Conservation (phyloP, 139 green algal species). For the Gonium pectorale region DNA sequence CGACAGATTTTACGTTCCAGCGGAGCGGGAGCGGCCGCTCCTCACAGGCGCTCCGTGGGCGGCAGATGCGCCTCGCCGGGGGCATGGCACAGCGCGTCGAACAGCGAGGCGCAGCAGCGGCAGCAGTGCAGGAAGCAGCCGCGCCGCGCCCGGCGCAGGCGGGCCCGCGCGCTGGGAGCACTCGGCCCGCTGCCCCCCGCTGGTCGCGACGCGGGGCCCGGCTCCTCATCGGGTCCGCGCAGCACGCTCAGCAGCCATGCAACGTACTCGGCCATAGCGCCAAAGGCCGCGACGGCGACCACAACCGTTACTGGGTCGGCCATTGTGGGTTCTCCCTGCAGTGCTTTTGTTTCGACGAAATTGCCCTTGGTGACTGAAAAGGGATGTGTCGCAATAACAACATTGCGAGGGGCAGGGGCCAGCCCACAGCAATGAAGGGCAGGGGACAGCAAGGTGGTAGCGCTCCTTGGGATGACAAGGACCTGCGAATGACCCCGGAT, state of each 20-base stretch:
- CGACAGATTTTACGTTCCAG: no score
- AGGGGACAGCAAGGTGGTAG: no score
- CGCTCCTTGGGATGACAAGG: no score
- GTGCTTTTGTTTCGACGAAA: no score
- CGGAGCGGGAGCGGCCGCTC: background rate
- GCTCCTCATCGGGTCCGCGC: background rate
- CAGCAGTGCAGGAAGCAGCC: constrained; percentile 8
- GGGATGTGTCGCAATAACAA: no score
- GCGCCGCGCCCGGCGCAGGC: background rate
- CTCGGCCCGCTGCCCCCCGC: no score
- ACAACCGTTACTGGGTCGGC: background rate
- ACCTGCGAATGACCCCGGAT: no score
- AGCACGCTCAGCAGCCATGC: background rate
- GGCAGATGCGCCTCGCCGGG: background rate
- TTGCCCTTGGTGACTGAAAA: no score
- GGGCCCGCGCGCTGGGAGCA: no score
- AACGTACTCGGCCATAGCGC: background rate
- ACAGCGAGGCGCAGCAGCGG: background rate
- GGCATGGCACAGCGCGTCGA: background rate
- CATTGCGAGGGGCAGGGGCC: no score
- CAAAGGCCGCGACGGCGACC: background rate
- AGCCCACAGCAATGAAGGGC: no score
- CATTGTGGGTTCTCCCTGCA: background rate
- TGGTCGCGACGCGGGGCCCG: no score
- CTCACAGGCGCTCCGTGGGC: constrained; percentile 3